Base-by-base conservation (phyloP, 495 filamentous ascomycete species). In the Viridothelium virens region DNA sequence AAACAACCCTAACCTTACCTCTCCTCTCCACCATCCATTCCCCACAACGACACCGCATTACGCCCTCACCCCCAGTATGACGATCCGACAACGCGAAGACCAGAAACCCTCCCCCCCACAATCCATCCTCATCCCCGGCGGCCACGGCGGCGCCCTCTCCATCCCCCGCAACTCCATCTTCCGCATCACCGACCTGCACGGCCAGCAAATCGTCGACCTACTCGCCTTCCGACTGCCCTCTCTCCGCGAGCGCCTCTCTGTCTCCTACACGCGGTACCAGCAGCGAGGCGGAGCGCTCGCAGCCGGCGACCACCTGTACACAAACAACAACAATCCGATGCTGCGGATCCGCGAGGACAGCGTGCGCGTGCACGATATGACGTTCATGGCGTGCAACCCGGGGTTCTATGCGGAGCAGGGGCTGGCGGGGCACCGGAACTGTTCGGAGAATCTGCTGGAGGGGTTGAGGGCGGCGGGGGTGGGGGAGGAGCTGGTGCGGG, bases 331-430 rank as follows among this genome's bases (percentile, higher is more conserved):
- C 38, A 63, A 70, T 14, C 71, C 76, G 0, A 69, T 78, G 9
- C 70, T 78, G 11, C 64, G 68, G 9, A 62, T 78, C 46, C 68
- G 67, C 3, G 65, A 61, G 11, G 76, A 78, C 65, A 74, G 73
- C 1, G 72, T 74, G 38, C 71, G 76, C 25, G 71, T 73, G 56
- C 76, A 78, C 67, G 76, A 78, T 47, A 77, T 78, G 76, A 75
- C 73, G 1, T 78, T 76, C 72, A 78, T 78, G 76, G 71, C 74
- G 3, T 78, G 76, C 67, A 73, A 70, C 66, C 76, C 76, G 38
- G 70, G 70, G 46, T 69, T 78, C n/a, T 78, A 78, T 64, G 61
- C 36, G 25, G 70, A 75, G 63, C 67, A 61, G 44, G 76, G 76
- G 25, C 41, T 74, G 31, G 14, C 62, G 25, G 69, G 70, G 39